A percentile compares a stretch with the other conserved stretches of the same genome.
Evolutionary conservation across 371 early-diverging fungal species (phyloP).

Genomic region (Thermomucor indicae-seudaticae): DNA sequence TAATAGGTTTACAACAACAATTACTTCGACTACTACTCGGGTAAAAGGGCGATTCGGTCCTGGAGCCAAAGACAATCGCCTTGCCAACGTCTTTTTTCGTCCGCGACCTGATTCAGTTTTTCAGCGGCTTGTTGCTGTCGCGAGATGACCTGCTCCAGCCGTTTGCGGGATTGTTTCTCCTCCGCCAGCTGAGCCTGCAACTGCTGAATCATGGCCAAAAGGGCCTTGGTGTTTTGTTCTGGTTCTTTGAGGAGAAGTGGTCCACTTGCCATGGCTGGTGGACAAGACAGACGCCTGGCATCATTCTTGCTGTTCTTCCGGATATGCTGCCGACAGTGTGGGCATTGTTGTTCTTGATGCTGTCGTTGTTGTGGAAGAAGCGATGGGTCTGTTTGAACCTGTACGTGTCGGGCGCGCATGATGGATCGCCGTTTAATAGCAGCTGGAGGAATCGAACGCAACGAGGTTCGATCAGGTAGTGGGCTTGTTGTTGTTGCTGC

Average conservation of each 20-base stretch:
- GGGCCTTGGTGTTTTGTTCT: slow-evolving; percentile 2
- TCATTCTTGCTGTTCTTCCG: neutral
- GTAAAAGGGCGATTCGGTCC: slow-evolving; percentile 27
- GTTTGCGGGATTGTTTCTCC: slow-evolving; percentile 38
- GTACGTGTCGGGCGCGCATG: slow-evolving; percentile 30
- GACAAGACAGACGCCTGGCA: slow-evolving; percentile 20
- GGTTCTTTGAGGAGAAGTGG: neutral
- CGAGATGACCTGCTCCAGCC: slow-evolving; percentile 21
- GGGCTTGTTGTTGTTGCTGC: slow-evolving; percentile 13
- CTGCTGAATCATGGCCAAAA: slow-evolving; percentile 23
- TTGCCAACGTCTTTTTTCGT: slow-evolving; percentile 32
- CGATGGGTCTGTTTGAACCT: slow-evolving; percentile 23
- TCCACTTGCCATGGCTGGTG: slow-evolving; percentile 28
- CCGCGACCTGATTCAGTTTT: slow-evolving; percentile 19
- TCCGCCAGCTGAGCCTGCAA: slow-evolving; percentile 41
- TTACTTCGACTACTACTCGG: too few relatives aligned
- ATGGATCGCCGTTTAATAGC: slow-evolving; percentile 29
- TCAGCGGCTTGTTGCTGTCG: slow-evolving; percentile 5
- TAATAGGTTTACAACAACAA: too few relatives aligned
- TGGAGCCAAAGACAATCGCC: slow-evolving; percentile 31
- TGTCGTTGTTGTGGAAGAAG: neutral
- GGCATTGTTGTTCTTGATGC: slow-evolving; percentile 14
- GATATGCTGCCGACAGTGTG: slow-evolving; percentile 28
- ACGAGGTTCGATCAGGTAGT: neutral
- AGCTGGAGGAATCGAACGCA: slow-evolving; percentile 23